Conservation (phyloP, 1,139 yeast genomes). For the Sugiyamaella neomexicana region DNA sequence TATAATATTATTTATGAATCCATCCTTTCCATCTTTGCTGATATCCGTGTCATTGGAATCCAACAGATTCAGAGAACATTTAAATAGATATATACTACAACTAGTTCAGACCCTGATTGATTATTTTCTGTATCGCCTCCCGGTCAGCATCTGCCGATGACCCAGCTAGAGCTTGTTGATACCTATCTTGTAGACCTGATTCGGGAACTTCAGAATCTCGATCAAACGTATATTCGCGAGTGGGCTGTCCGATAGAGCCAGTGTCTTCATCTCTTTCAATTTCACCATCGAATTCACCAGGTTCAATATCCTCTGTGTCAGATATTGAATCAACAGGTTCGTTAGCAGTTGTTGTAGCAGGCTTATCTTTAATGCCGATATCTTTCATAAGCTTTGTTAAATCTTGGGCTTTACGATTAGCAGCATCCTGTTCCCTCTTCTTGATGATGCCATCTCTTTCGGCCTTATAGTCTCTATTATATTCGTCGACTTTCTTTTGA, state of each 20-base stretch:
- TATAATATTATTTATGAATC: too few relatives aligned
- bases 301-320: conserved; percentile 53
- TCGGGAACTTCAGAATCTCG: conserved; percentile 46
- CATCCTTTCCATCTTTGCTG: too few relatives aligned
- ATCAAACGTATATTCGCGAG: conserved; percentile 76
- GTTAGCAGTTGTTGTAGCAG: conserved; percentile 10
- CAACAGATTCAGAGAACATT: too few relatives aligned
- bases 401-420: conserved; percentile 68
- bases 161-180: conserved; percentile 56
- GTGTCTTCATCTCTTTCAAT: conserved; percentile 34
- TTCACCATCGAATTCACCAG: conserved; percentile 57
- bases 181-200: conserved; percentile 63
- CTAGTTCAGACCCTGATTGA: conserved; percentile 16
- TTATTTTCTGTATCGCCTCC: conserved; percentile 25
- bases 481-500: conserved; percentile 85
- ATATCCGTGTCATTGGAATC: too few relatives aligned
- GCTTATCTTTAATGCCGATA: conserved; percentile 53
- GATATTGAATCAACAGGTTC: conserved; percentile 65
- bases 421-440: conserved; percentile 75
- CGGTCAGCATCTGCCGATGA: conserved; percentile 22
- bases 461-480: conserved; percentile 73
- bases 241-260: conserved; percentile 38
- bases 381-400: conserved; percentile 78
- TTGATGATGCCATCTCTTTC: conserved; percentile 83
- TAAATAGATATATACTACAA: conserved; percentile 1